Percentiles rank a stretch among this genome's conserved stretches.
phyloP scores from a whole-genome alignment of 306 rosid species.

The Ochetophila trinervis region DNA sequence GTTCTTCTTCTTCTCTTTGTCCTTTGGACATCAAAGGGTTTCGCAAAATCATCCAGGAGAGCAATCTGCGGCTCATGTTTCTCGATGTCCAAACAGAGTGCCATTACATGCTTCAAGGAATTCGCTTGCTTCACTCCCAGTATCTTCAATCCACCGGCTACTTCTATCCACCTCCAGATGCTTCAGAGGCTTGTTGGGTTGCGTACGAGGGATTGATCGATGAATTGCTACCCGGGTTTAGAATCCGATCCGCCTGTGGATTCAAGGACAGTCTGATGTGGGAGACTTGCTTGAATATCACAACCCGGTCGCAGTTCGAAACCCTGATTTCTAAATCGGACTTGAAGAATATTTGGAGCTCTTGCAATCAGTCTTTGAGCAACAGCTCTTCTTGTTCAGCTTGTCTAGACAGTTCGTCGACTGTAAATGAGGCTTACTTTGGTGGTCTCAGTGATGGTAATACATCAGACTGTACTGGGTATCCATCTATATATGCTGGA shows the following conservation, averaged over 20 bases:
- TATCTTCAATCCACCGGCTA: slow-evolving; percentile 14
- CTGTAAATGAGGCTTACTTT: not conserved
- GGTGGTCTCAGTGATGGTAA: not conserved
- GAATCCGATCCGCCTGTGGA: slow-evolving; percentile 11
- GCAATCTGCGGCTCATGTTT: not conserved
- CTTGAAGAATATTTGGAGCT: not conserved
- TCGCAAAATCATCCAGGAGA: not conserved
- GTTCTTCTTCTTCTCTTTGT: not conserved
- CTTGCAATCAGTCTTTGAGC: slow-evolving; percentile 15
- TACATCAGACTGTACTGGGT: slow-evolving; percentile 9
- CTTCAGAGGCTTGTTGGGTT: slow-evolving; percentile 13
- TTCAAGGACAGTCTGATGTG: slow-evolving; percentile 3
- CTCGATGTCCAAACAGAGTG: slow-evolving; percentile 13
- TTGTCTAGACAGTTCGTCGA: not conserved
- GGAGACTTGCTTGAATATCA: slow-evolving; percentile 10
- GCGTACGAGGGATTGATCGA: slow-evolving; percentile 5
- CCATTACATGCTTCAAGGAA: slow-evolving; percentile 14
- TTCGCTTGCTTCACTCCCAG: slow-evolving; percentile 20
- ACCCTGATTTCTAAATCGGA: slow-evolving; percentile 5
- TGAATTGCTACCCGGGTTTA: slow-evolving; percentile 2
- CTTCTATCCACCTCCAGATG: slow-evolving; percentile 13
- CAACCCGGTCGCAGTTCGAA: slow-evolving; percentile 11
- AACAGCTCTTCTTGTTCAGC: slow-evolving; percentile 2
- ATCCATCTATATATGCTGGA: slow-evolving; percentile 17
- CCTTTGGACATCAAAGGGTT: slow-evolving; percentile 5